phyloP scores from a whole-genome alignment of 441 rosid genomes.

The Macaranga tanarius region DNA sequence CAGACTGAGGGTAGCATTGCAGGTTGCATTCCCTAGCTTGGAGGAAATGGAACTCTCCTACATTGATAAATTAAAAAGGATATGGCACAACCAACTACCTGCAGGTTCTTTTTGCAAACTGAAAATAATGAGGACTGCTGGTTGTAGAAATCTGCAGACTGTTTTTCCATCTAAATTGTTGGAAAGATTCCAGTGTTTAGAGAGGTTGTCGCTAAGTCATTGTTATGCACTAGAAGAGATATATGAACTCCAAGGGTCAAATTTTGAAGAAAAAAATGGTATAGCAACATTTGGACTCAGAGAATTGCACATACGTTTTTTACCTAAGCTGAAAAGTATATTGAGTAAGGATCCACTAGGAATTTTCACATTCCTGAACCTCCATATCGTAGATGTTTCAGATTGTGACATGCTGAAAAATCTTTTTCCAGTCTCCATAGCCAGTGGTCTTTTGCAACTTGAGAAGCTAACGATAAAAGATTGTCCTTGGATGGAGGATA shows the following conservation, averaged over 20 bases:
- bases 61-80: constrained; percentile 9
- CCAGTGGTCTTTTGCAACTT: constrained; percentile 12
- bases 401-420: constrained; percentile 15
- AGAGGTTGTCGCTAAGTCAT: neutral
- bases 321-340: constrained; percentile 25
- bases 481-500: constrained; percentile 21
- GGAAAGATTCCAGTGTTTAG: constrained; percentile 8
- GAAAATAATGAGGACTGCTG: neutral
- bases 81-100: constrained; percentile 8
- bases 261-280: neutral
- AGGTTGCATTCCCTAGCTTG: constrained; percentile 24
- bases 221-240: constrained; percentile 9
- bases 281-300: neutral
- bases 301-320: neutral
- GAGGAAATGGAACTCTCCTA: neutral
- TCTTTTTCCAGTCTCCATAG: constrained; percentile 32
- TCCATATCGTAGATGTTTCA: neutral
- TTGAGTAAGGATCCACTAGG: constrained; percentile 30
- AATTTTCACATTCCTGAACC: constrained; percentile 21
- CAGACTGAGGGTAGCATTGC: neutral
- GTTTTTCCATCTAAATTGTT: constrained; percentile 7
- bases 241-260: constrained; percentile 2
- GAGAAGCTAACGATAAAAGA: neutral
- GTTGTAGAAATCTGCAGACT: neutral
- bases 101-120: constrained; percentile 3